These are phyloP conservation scores for Aureobasidium melanogenum DNA, from an alignment of 2,329 filamentous ascomycete genomes.

Conservation along the genomic window DNA sequence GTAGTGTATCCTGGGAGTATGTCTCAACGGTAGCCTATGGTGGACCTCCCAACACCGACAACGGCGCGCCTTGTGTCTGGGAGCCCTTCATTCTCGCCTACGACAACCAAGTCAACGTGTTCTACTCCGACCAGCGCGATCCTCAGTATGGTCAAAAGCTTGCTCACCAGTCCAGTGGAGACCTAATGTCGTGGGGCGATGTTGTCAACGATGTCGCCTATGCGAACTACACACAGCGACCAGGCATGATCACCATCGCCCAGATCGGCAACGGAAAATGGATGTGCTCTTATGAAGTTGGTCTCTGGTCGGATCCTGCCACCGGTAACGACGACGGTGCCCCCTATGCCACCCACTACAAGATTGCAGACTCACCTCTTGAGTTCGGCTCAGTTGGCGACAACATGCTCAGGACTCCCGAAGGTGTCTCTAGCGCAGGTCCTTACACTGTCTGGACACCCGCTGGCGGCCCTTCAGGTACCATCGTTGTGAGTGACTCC, in stretches of 20 bases:
- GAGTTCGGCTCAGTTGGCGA: conserved; percentile 36
- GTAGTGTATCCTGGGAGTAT: conserved; percentile 48
- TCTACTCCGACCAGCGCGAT: conserved; percentile 65
- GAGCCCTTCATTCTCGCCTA: conserved; percentile 59
- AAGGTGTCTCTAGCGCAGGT: conserved; percentile 37
- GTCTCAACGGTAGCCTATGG: conserved; percentile 57
- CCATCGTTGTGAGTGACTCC: conserved; percentile 39
- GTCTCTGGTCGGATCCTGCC: conserved; percentile 19
- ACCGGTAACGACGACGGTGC: conserved; percentile 30
- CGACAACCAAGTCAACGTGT: conserved; percentile 52
- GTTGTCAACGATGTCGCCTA: conserved; percentile 56
- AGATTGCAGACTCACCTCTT: conserved; percentile 35
- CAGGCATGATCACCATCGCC: conserved; percentile 57
- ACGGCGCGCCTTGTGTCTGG: conserved; percentile 63
- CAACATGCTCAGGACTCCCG: conserved; percentile 33
- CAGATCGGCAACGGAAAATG: conserved; percentile 51
- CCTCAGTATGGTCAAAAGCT: conserved; percentile 60
- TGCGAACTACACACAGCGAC: conserved; percentile 51
- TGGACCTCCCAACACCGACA: conserved; percentile 51
- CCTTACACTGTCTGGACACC: conserved; percentile 47
- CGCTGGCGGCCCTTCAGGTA: conserved; percentile 39
- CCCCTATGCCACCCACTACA: conserved; percentile 46
- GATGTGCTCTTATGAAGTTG: conserved; percentile 58
- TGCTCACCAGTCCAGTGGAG: conserved; percentile 52
- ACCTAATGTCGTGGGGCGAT: conserved; percentile 52